Evolutionary conservation across 1,284 basidiomycete species (phyloP).

Genomic region (Somion occarium): DNA sequence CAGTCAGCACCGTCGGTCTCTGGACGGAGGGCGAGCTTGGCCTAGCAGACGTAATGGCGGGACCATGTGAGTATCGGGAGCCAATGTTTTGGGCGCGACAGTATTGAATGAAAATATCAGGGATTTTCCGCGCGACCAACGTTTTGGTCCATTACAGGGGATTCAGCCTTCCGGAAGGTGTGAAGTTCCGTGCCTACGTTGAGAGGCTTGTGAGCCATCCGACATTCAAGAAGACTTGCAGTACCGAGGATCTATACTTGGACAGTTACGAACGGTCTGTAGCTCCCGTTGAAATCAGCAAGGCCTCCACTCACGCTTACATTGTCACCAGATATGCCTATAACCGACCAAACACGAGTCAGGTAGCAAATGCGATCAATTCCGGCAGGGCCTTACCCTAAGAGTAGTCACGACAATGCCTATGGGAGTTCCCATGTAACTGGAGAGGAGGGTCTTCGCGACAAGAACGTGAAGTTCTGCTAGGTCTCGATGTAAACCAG

Average conservation of each 20-base stretch:
- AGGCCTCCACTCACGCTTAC: not conserved
- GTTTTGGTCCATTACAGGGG: conserved; percentile 69
- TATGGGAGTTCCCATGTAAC: too few relatives aligned
- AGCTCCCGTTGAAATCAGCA: not conserved
- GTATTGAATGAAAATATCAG: conserved; percentile 28
- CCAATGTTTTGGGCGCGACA: conserved; percentile 1
- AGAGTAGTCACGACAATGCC: too few relatives aligned
- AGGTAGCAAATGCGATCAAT: conserved; percentile 70
- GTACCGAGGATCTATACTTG: conserved; percentile 66
- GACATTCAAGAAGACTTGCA: conserved; percentile 65
- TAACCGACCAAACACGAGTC: conserved; percentile 69
- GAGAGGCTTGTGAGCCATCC: conserved; percentile 55
- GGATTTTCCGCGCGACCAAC: conserved; percentile 62
- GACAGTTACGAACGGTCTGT: conserved; percentile 71
- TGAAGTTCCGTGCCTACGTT: conserved; percentile 50
- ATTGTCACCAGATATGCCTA: conserved; percentile 57
- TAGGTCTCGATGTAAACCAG: too few relatives aligned
- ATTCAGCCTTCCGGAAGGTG: conserved; percentile 48
- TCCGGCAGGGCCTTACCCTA: conserved; percentile 55
- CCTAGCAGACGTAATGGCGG: conserved; percentile 66
- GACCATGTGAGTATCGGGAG: conserved; percentile 54
- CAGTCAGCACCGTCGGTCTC: conserved; percentile 40
- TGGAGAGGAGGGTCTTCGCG: too few relatives aligned
- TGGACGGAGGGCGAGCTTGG: conserved; percentile 58
- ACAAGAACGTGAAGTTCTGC: too few relatives aligned